Percentiles rank a stretch among this genome's conserved stretches.
These are phyloP conservation scores for Neoboletus magnificus DNA, from an alignment of 768 basidiomycete species.

Conservation along the genomic window DNA sequence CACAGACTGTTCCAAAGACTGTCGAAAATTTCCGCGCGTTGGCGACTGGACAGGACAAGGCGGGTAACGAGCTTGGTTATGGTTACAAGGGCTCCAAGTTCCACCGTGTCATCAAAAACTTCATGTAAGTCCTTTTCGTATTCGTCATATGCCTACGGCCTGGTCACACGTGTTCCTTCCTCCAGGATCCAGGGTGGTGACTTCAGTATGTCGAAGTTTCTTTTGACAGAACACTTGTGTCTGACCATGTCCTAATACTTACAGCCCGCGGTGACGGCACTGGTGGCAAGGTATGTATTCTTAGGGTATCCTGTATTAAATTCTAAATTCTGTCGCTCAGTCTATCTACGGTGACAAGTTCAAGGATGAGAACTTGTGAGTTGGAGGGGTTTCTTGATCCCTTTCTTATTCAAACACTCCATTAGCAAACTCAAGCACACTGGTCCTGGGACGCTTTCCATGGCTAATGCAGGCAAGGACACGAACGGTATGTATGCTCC, in stretches of 20 bases:
- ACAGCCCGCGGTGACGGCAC: conserved; percentile 83
- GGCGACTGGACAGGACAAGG: conserved; percentile 75
- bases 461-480: conserved; percentile 92
- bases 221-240: conserved; percentile 13
- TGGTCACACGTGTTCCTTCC: neutral
- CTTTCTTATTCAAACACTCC: neutral
- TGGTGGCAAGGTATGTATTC: conserved; percentile 70
- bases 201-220: conserved; percentile 65
- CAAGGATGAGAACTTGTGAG: conserved; percentile 94
- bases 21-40: conserved; percentile 97
- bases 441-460: conserved; percentile 80
- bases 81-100: conserved; percentile 96
- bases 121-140: conserved; percentile 57
- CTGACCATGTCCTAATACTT: conserved; percentile 7
- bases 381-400: neutral
- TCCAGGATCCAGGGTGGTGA: conserved; percentile 95
- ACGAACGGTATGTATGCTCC: conserved; percentile 70
- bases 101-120: conserved; percentile 93
- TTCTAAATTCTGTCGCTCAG: conserved; percentile 32
- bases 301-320: neutral
- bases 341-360: conserved; percentile 92
- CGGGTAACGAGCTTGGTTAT: conserved; percentile 62
- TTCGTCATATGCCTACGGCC: neutral
- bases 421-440: conserved; percentile 93
- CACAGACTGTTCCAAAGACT: conserved; percentile 90